Evolutionary conservation across 768 basidiomycete species (phyloP).

Genomic region (Hericium rajendrae): DNA sequence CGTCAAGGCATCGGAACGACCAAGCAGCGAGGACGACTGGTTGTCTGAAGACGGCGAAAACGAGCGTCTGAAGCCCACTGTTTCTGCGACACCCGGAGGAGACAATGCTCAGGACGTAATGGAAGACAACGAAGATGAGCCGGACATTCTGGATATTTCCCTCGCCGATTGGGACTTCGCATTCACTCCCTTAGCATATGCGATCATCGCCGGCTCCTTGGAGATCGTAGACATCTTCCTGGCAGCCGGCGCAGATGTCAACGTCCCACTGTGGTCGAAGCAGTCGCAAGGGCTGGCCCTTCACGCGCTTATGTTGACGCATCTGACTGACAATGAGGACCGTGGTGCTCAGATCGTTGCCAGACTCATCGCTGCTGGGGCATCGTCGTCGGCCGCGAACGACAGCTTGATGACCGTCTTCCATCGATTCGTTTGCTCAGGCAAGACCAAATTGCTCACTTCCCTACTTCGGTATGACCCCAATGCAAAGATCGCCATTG

Average conservation of each 20-base stretch:
- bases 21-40: constrained; percentile 16
- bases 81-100: no score
- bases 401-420: constrained; percentile 20
- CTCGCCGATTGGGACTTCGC: constrained; percentile 50
- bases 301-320: constrained; percentile 23
- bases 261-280: constrained; percentile 21
- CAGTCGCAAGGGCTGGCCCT: constrained; percentile 12
- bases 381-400: constrained; percentile 22
- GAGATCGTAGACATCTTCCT: constrained; percentile 37
- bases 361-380: constrained; percentile 21
- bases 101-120: constrained; percentile 21
- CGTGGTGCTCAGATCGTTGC: constrained; percentile 18
- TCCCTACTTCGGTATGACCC: constrained; percentile 20
- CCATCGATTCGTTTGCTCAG: constrained; percentile 19
- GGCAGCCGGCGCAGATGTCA: constrained; percentile 36
- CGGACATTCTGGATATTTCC: constrained; percentile 48
- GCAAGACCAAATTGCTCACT: constrained; percentile 17
- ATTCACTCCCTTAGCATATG: constrained; percentile 43
- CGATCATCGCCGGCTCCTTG: constrained; percentile 36
- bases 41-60: constrained; percentile 7
- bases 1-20: constrained; percentile 7
- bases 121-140: constrained; percentile 38
- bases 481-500: constrained; percentile 21
- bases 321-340: constrained; percentile 15
- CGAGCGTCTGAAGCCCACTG: constrained; percentile 6